These are phyloP conservation scores for Paecilomyces sp. DNA, from an alignment of 2,329 filamentous ascomycete genomes.

Conservation along the genomic window DNA sequence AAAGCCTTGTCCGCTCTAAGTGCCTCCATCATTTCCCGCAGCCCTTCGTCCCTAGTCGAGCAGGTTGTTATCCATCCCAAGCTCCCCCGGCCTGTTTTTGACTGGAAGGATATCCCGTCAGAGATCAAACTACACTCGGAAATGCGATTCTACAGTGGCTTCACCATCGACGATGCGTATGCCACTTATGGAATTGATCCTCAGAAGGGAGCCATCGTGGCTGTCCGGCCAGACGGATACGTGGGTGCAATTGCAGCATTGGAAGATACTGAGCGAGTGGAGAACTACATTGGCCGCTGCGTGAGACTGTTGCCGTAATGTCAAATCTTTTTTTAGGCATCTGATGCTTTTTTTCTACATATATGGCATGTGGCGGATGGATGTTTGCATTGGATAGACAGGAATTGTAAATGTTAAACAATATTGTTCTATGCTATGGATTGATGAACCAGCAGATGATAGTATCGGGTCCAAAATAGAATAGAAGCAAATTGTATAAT, in stretches of 20 bases:
- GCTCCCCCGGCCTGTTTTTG: constrained; percentile 16
- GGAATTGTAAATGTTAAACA: not conserved
- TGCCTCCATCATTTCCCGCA: constrained; percentile 13
- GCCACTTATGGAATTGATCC: constrained; percentile 26
- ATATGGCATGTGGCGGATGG: not conserved
- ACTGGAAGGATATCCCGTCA: constrained; percentile 24
- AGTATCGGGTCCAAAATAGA: not conserved
- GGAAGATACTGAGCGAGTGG: not conserved
- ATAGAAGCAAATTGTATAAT: too few relatives aligned
- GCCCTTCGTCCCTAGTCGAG: constrained; percentile 21
- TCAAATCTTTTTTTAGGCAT: not conserved
- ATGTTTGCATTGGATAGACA: not conserved
- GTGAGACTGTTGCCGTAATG: not conserved
- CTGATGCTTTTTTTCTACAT: not conserved
- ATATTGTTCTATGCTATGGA: not conserved
- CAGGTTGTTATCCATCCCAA: constrained; percentile 29
- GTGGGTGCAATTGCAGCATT: constrained; percentile 14
- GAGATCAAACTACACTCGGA: constrained; percentile 26
- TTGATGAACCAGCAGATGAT: not conserved
- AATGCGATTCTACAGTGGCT: constrained; percentile 28
- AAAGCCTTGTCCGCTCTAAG: constrained; percentile 16
- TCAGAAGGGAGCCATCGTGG: constrained; percentile 21
- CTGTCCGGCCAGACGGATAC: constrained; percentile 34
- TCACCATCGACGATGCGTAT: constrained; percentile 29
- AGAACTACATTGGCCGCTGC: not conserved